phyloP scores from a whole-genome alignment of 2,329 filamentous ascomycete genomes.

The Ophiostoma perfectum region DNA sequence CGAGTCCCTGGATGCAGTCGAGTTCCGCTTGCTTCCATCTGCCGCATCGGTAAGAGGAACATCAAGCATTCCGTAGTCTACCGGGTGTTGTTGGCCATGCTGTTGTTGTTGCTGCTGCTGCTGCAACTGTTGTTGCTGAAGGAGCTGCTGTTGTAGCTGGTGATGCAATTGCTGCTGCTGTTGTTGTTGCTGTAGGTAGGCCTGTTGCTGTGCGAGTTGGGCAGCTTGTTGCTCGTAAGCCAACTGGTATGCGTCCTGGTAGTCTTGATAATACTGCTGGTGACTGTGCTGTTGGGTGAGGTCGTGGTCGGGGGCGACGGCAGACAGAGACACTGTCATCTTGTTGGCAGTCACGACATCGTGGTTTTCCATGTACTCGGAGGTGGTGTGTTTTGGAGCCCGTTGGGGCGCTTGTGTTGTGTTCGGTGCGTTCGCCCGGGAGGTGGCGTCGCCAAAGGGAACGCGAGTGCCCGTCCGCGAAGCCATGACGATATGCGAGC shows the following conservation, averaged over 20 bases:
- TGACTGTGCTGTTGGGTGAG: not conserved
- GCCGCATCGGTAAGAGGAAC: slow-evolving; percentile 13
- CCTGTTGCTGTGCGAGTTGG: slow-evolving; percentile 14
- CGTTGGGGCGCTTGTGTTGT: slow-evolving; percentile 22
- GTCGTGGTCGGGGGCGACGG: slow-evolving; percentile 7
- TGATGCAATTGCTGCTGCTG: slow-evolving; percentile 15
- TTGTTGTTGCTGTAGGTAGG: slow-evolving; percentile 17
- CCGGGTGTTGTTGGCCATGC: slow-evolving; percentile 1
- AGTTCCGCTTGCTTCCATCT: slow-evolving; percentile 29
- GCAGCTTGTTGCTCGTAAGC: slow-evolving; percentile 9
- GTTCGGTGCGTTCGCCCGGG: slow-evolving; percentile 29
- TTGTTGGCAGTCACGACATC: not conserved
- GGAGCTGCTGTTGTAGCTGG: slow-evolving; percentile 15
- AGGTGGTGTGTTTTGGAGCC: slow-evolving; percentile 19
- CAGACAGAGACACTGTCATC: slow-evolving; percentile 14
- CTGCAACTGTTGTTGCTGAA: slow-evolving; percentile 18
- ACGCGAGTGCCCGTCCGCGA: slow-evolving; percentile 28
- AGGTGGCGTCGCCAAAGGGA: slow-evolving; percentile 32
- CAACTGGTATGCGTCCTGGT: slow-evolving; percentile 14
- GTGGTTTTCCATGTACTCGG: slow-evolving; percentile 19
- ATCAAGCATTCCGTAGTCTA: slow-evolving; percentile 14
- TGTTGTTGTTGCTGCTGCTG: slow-evolving; percentile 13
- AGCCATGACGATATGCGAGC: slow-evolving; percentile 28
- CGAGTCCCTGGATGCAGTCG: slow-evolving; percentile 33
- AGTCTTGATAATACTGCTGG: slow-evolving; percentile 15